Evolutionary conservation across 1,284 basidiomycete species (phyloP).

Genomic region (Trichosporon inkin): DNA sequence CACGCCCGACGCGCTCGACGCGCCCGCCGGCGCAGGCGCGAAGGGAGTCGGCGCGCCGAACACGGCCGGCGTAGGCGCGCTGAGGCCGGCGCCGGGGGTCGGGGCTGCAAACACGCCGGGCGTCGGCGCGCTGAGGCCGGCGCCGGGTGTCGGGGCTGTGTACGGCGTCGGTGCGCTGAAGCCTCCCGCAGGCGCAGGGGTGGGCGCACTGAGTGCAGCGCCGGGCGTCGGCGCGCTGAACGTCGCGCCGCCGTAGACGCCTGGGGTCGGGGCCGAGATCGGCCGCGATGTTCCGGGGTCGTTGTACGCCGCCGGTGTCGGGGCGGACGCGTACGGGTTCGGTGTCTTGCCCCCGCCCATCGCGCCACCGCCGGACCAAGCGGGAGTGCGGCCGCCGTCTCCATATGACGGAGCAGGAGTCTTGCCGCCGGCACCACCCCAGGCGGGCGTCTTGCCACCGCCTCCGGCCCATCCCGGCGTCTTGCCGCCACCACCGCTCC

Average conservation of each 20-base stretch:
- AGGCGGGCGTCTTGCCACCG: constrained; percentile 54
- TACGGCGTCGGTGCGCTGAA: constrained; percentile 51
- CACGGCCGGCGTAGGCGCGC: not conserved
- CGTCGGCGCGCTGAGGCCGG: constrained; percentile 38
- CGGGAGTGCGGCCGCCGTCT: constrained; percentile 48
- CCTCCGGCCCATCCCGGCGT: constrained; percentile 26
- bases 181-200: constrained; percentile 50
- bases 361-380: constrained; percentile 29
- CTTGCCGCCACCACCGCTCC: constrained; percentile 45
- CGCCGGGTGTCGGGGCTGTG: constrained; percentile 51
- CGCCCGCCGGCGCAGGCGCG: constrained; percentile 7
- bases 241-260: constrained; percentile 35
- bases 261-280: constrained; percentile 55
- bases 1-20: constrained; percentile 17
- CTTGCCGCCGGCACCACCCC: constrained; percentile 53
- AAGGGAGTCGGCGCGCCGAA: constrained; percentile 25
- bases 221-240: constrained; percentile 45
- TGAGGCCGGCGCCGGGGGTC: constrained; percentile 2
- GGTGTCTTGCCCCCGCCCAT: constrained; percentile 54
- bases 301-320: constrained; percentile 30
- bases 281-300: constrained; percentile 39
- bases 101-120: constrained; percentile 28
- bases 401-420: constrained; percentile 25
- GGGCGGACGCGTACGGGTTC: constrained; percentile 56
- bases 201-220: constrained; percentile 49